Conservation (phyloP, 257 asterid species). For the Solanum virginianum region DNA sequence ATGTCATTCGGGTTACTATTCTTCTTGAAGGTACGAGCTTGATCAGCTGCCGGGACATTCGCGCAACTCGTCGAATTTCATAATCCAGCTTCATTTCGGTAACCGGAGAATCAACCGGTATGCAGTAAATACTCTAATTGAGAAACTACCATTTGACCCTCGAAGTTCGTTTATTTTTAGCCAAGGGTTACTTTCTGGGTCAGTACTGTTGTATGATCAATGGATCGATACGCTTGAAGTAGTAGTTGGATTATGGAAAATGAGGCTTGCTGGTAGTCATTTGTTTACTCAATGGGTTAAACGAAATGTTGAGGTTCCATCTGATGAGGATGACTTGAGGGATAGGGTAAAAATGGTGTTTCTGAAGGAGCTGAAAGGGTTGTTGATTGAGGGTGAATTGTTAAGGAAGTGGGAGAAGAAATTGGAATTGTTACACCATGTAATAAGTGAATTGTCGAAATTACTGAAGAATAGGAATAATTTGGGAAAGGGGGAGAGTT, state of each 20-base stretch:
- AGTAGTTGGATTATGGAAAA: conserved; percentile 46
- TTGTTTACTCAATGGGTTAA: conserved; percentile 31
- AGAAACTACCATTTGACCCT: conserved; percentile 27
- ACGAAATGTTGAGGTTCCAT: conserved; percentile 31
- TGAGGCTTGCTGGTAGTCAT: conserved; percentile 18
- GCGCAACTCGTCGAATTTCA: conserved; percentile 26
- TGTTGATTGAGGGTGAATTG: conserved; percentile 28
- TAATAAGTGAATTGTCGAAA: conserved; percentile 3
- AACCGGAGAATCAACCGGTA: not conserved
- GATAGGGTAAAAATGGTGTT: conserved; percentile 35
- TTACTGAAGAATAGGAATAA: not conserved
- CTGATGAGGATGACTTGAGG: conserved; percentile 55
- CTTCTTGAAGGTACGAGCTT: not conserved
- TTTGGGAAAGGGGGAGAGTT: conserved; percentile 30
- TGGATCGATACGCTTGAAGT: conserved; percentile 63
- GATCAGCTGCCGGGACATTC: conserved; percentile 25
- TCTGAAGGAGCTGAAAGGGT: conserved; percentile 27
- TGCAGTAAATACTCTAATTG: conserved; percentile 16
- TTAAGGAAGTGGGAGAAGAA: conserved; percentile 39
- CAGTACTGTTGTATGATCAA: conserved; percentile 38
- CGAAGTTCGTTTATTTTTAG: conserved; percentile 1
- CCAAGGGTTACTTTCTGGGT: conserved; percentile 5
- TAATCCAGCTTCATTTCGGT: conserved; percentile 28
- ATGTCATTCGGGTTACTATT: not conserved
- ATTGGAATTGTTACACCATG: conserved; percentile 16